These are phyloP conservation scores for Caulochytrium protostelioides DNA, from an alignment of 371 early-diverging fungal species.

Conservation along the genomic window DNA sequence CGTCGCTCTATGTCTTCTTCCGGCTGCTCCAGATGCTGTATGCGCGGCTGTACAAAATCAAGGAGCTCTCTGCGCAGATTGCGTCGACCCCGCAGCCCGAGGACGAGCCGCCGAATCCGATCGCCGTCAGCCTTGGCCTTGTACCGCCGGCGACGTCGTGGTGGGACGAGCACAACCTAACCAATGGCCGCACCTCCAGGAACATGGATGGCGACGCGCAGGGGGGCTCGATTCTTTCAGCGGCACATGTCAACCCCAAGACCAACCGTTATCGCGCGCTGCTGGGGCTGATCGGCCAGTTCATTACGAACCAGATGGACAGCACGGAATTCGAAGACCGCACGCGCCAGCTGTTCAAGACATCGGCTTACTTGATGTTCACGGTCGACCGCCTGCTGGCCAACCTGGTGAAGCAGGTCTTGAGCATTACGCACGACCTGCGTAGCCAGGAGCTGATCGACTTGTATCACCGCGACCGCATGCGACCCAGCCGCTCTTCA, in stretches of 20 bases:
- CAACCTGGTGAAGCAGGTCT: conserved; percentile 57
- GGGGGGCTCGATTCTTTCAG: no score
- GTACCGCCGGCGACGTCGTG: conserved; percentile 20
- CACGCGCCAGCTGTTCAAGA: conserved; percentile 59
- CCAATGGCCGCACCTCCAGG: no score
- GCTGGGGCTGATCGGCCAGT: conserved; percentile 47
- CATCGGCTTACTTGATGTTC: conserved; percentile 61
- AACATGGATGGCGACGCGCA: no score
- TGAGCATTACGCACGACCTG: conserved; percentile 30
- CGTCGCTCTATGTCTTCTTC: conserved; percentile 62
- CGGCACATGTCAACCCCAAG: no score
- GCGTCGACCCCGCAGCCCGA: conserved; percentile 29
- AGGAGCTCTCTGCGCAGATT: conserved; percentile 38
- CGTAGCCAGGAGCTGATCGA: conserved; percentile 32
- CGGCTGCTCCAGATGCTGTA: conserved; percentile 68
- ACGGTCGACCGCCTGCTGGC: conserved; percentile 70
- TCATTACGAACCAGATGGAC: conserved; percentile 67
- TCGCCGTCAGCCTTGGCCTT: conserved; percentile 55
- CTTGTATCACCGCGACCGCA: conserved; percentile 34
- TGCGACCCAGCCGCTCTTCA: conserved; percentile 26
- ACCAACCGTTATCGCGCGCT: conserved; percentile 52
- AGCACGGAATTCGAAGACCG: conserved; percentile 72
- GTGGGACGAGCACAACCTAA: no score
- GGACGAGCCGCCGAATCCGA: conserved; percentile 40
- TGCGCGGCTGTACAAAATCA: conserved; percentile 52